These are phyloP conservation scores for Lentinus polychrous DNA, from an alignment of 1,284 basidiomycete species.

Conservation along the genomic window DNA sequence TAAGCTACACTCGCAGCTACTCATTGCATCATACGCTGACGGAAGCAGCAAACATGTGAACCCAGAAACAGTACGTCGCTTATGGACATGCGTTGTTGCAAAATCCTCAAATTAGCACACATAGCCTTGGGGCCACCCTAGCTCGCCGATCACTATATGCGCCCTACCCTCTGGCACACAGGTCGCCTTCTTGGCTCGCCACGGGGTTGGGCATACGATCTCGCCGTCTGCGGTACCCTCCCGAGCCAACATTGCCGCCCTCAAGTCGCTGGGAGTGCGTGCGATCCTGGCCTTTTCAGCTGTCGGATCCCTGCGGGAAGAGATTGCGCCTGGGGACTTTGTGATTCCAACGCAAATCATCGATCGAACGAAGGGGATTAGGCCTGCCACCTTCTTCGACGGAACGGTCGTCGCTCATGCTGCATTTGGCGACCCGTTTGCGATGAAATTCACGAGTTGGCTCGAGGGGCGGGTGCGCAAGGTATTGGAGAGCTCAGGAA, in stretches of 20 bases:
- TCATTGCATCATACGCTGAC: neutral
- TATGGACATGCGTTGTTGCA: neutral
- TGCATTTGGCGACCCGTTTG: constrained; percentile 91
- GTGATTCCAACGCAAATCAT: constrained; percentile 91
- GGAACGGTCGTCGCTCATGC: constrained; percentile 87
- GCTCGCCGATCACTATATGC: constrained; percentile 87
- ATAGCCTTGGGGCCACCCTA: constrained; percentile 92
- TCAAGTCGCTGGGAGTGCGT: constrained; percentile 88
- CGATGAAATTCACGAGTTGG: constrained; percentile 59
- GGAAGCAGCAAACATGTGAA: constrained; percentile 53
- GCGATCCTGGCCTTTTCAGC: constrained; percentile 93
- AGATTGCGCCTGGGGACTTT: constrained; percentile 89
- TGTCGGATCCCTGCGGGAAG: constrained; percentile 93
- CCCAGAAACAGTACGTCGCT: constrained; percentile 54
- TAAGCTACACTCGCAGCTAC: constrained; percentile 30
- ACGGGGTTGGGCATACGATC: constrained; percentile 74
- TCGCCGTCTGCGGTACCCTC: constrained; percentile 74
- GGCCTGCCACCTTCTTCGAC: constrained; percentile 85
- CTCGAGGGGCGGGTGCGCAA: constrained; percentile 60
- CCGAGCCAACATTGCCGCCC: constrained; percentile 92
- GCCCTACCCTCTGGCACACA: constrained; percentile 71
- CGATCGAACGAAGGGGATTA: constrained; percentile 91
- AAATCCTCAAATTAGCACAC: neutral
- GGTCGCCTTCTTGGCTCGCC: constrained; percentile 90
- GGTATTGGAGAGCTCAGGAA: constrained; percentile 50